Evolutionary conservation across 805 yeast genomes (phyloP).

Genomic region (Wickerhamomyces silvicola): DNA sequence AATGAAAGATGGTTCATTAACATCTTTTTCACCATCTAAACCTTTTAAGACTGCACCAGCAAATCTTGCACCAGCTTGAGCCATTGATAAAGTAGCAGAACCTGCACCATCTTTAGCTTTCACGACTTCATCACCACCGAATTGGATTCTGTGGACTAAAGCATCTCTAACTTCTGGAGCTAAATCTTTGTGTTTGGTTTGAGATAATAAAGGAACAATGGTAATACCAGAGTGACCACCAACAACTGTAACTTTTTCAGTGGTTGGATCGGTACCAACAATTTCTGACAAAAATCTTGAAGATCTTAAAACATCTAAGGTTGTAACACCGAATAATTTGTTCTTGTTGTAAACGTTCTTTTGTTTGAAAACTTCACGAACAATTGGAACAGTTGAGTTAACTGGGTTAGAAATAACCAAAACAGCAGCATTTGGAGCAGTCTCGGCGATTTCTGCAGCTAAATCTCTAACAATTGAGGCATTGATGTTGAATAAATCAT

Average conservation of each 20-base stretch:
- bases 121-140: slow-evolving; percentile 95
- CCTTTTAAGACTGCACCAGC: slow-evolving; percentile 61
- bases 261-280: slow-evolving; percentile 66
- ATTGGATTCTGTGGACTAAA: slow-evolving; percentile 83
- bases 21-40: slow-evolving; percentile 55
- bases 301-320: slow-evolving; percentile 89
- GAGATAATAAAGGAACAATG: slow-evolving; percentile 88
- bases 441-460: slow-evolving; percentile 77
- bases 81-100: slow-evolving; percentile 90
- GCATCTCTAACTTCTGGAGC: slow-evolving; percentile 59
- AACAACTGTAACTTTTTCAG: slow-evolving; percentile 78
- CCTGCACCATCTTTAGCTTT: slow-evolving; percentile 93
- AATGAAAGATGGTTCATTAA: slow-evolving; percentile 64
- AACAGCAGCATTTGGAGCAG: slow-evolving; percentile 78
- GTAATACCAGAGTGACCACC: slow-evolving; percentile 98
- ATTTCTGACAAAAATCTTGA: slow-evolving; percentile 69
- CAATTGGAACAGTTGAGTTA: slow-evolving; percentile 96
- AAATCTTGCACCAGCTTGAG: slow-evolving; percentile 81
- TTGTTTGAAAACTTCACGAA: slow-evolving; percentile 82
- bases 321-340: slow-evolving; percentile 93
- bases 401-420: slow-evolving; percentile 90
- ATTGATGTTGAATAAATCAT: slow-evolving; percentile 91
- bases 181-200: slow-evolving; percentile 63
- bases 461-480: slow-evolving; percentile 92
- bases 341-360: slow-evolving; percentile 87